phyloP scores from a whole-genome alignment of 371 early-diverging fungal genomes.

The Mortierella sp. region DNA sequence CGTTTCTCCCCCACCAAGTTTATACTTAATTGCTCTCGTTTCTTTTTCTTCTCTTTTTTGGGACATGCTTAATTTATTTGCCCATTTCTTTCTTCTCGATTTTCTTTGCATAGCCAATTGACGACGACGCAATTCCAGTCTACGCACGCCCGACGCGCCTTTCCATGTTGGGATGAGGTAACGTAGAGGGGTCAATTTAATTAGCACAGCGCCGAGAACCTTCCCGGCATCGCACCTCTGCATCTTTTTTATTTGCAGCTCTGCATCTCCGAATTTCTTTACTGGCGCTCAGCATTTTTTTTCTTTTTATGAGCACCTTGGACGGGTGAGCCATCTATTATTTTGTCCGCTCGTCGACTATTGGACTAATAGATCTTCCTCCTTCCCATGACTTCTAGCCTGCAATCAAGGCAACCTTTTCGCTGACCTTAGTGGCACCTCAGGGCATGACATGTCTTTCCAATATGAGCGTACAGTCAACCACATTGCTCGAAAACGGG shows the following conservation, averaged over 20 bases:
- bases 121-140: slow-evolving; percentile 96
- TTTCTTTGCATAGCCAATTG: slow-evolving; percentile 56
- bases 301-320: not conserved
- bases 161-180: slow-evolving; percentile 95
- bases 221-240: slow-evolving; percentile 12
- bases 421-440: slow-evolving; percentile 81
- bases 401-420: slow-evolving; percentile 92
- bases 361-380: slow-evolving; percentile 1
- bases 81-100: not conserved
- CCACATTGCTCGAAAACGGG: slow-evolving; percentile 37
- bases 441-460: slow-evolving; percentile 82
- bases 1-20: not conserved
- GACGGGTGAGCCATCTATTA: not conserved
- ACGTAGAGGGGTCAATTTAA: not conserved
- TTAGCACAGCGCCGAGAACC: slow-evolving; percentile 15
- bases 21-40: slow-evolving; percentile 14
- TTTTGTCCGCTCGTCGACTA: not conserved
- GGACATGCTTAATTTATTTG: slow-evolving; percentile 15
- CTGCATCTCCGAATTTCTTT: not conserved
- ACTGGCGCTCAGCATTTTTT: not conserved
- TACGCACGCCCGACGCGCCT: slow-evolving; percentile 88
- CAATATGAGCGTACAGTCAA: slow-evolving; percentile 84
- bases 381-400: slow-evolving; percentile 62
- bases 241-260: not conserved
- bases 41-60: not conserved